Base-by-base conservation (phyloP, 2,329 filamentous ascomycete genomes). In the Colletotrichum sp. region DNA sequence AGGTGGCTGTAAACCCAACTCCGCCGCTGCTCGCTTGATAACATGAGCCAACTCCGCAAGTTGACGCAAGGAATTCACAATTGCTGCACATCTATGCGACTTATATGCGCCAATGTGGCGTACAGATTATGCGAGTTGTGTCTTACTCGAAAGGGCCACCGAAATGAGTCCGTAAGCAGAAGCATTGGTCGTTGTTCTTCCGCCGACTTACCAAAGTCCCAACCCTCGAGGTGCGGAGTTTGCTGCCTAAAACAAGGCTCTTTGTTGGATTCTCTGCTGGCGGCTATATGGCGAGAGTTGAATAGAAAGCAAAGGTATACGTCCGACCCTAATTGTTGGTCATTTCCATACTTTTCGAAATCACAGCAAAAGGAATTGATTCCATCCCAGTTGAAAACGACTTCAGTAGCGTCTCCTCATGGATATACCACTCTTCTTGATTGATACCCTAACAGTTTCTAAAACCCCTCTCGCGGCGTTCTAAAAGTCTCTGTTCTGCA, bases 231-330 rank as follows among this genome's bases (percentile, higher is more conserved):
- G 8, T 44, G 39, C 9, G 18, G 18, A 44, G 39, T 44, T 44
- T 1, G 9, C 39, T 44, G 5, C 39, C 9, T n/a, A 0, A 0
- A 0, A 2, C 39, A 1, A 0, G 8, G 39, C 0, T 0, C 9
- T 44, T 44, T 44, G 5, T 3, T 3, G 39, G 0, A 44, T 44
- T 44, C 0, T n/a, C 6, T 0, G 18, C 39, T n/a, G 39, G 18
- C 0, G 18, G 5, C 6, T 0, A 10, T 2, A 44, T n/a, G 9
- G 39, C 9, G 39, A 12, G 39, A 44, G 39, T 44, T 8, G 28
- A 44, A 44, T 1, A 44, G 3, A 10, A 44, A 0, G 0, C 39
- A 44, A 12, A 44, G 39, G 8, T 44, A 6, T 2, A 44, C 0
- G 1, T 18, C 36, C 5, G 36, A 39, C 2, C 0, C 36, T 39